These are phyloP conservation scores for Coprinopsis sp. DNA, from an alignment of 768 basidiomycete species.

Conservation along the genomic window DNA sequence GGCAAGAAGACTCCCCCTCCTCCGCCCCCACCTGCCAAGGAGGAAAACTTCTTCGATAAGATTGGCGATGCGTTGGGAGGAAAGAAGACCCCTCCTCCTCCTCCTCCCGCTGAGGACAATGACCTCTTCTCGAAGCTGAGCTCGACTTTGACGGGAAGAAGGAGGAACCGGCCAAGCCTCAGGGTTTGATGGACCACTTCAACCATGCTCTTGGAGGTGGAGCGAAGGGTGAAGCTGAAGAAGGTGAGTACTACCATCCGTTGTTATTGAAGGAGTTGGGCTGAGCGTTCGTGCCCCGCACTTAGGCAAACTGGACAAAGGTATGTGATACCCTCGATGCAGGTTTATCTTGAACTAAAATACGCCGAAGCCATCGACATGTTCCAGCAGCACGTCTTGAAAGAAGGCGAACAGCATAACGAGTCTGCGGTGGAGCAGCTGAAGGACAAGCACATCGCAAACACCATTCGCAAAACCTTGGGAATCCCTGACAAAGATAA, in stretches of 20 bases:
- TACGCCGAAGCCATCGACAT: constrained; percentile 19
- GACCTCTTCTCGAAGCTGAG: constrained; percentile 12
- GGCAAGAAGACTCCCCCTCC: constrained; percentile 9
- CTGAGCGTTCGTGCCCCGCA: not conserved
- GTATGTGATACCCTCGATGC: constrained; percentile 14
- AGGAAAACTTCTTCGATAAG: constrained; percentile 12
- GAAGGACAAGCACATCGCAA: constrained; percentile 30
- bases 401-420: constrained; percentile 28
- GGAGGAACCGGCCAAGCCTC: constrained; percentile 12
- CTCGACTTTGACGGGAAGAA: constrained; percentile 11
- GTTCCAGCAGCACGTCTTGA: constrained; percentile 23
- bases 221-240: constrained; percentile 18
- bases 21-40: constrained; percentile 6
- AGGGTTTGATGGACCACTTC: constrained; percentile 11
- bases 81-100: constrained; percentile 7
- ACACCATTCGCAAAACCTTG: constrained; percentile 28
- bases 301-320: constrained; percentile 24
- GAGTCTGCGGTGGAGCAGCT: constrained; percentile 32
- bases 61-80: constrained; percentile 9
- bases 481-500: no score
- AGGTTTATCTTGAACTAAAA: not conserved
- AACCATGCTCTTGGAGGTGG: constrained; percentile 23
- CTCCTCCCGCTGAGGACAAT: constrained; percentile 11
- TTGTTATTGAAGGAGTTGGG: not conserved
- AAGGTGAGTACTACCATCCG: constrained; percentile 14